Percentiles rank a stretch among this genome's conserved stretches.
Conservation (phyloP, 2,329 filamentous ascomycete species). For the Trichoderma oligosporum region DNA sequence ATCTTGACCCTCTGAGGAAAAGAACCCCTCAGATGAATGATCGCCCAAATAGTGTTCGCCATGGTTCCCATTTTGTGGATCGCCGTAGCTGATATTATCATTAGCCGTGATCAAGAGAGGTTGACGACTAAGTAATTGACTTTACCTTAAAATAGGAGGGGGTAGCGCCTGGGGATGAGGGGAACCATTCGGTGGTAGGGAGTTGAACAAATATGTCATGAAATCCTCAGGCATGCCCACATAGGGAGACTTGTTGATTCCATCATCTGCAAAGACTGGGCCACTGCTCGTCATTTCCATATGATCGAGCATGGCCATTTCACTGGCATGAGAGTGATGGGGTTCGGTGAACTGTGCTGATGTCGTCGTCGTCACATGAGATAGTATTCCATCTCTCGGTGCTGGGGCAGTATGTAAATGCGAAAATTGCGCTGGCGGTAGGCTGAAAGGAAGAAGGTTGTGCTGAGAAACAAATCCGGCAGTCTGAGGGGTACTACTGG, state of each 20-base stretch:
- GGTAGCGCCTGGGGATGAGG: constrained; percentile 46
- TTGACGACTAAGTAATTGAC: too few relatives aligned
- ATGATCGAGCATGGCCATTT: constrained; percentile 59
- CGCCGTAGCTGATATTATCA: constrained; percentile 48
- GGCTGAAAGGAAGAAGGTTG: constrained; percentile 59
- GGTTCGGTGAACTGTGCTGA: constrained; percentile 46
- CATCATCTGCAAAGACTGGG: constrained; percentile 82
- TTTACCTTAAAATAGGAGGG: constrained; percentile 44
- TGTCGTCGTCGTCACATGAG: constrained; percentile 36
- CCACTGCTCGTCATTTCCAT: constrained; percentile 66
- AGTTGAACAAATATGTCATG: constrained; percentile 76
- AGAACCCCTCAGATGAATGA: constrained; percentile 49
- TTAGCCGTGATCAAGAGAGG: too few relatives aligned
- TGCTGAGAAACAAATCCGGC: constrained; percentile 55
- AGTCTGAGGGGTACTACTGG: constrained; percentile 44
- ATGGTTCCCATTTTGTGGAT: constrained; percentile 42
- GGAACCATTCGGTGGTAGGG: constrained; percentile 27
- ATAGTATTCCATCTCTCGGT: constrained; percentile 35
- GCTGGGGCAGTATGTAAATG: constrained; percentile 27
- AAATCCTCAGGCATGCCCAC: constrained; percentile 81
- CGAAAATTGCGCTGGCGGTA: constrained; percentile 58
- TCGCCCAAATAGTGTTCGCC: constrained; percentile 48
- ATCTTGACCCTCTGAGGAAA: constrained; percentile 63
- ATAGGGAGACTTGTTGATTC: constrained; percentile 78
- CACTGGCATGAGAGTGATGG: constrained; percentile 43